These are phyloP conservation scores for Sphaerulina vaccinii DNA, from an alignment of 2,329 filamentous ascomycete species.

Conservation along the genomic window DNA sequence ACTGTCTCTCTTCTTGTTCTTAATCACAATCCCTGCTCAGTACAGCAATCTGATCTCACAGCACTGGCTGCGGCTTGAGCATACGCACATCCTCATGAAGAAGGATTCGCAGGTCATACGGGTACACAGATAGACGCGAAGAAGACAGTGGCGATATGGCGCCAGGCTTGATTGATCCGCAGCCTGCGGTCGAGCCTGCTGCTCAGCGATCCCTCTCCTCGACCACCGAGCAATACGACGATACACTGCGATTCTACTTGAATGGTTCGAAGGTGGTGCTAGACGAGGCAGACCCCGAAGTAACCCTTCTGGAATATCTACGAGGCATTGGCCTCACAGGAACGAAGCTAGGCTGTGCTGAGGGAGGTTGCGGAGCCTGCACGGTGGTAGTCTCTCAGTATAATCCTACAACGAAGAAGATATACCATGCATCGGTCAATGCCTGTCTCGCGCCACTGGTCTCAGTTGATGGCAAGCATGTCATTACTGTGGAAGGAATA, in stretches of 20 bases:
- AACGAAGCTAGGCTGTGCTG: constrained; percentile 93
- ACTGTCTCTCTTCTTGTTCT: neutral
- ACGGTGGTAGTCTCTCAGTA: constrained; percentile 92
- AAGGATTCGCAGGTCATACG: no score
- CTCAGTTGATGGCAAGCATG: constrained; percentile 94
- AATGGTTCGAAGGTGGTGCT: constrained; percentile 88
- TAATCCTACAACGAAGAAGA: constrained; percentile 86
- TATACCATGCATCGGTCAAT: constrained; percentile 96
- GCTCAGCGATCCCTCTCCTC: constrained; percentile 53
- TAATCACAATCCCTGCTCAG: no score
- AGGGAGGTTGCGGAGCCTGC: constrained; percentile 94
- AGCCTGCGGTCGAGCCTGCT: constrained; percentile 48
- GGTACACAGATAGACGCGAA: no score
- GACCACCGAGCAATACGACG: constrained; percentile 76
- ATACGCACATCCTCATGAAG: no score
- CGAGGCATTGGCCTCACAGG: constrained; percentile 90
- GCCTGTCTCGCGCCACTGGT: constrained; percentile 90
- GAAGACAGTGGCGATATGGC: constrained; percentile 49
- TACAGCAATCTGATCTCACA: no score
- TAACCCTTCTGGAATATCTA: constrained; percentile 89
- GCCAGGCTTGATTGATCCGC: constrained; percentile 55
- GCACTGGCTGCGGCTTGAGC: no score
- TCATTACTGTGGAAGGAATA: constrained; percentile 96
- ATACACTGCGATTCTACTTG: constrained; percentile 87
- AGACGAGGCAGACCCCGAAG: constrained; percentile 84